Percentiles rank a stretch among this genome's conserved stretches.
These are phyloP conservation scores for Termitomyces sp. DNA, from an alignment of 1,284 basidiomycete genomes.

Conservation along the genomic window DNA sequence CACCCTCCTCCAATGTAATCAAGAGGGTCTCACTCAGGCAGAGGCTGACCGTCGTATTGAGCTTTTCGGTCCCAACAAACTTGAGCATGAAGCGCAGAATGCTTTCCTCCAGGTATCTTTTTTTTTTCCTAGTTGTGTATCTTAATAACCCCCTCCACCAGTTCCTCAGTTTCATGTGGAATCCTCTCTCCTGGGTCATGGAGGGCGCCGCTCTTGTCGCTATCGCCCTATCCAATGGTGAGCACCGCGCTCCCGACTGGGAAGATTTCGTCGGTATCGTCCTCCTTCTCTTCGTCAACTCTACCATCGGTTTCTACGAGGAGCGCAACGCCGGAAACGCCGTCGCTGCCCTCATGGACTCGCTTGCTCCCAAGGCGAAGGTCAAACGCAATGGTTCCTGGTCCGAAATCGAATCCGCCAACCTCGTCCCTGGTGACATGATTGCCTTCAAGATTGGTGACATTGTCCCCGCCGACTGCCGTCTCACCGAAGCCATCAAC, in stretches of 20 bases:
- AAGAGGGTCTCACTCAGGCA: conserved; percentile 71
- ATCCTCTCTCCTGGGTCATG: conserved; percentile 99
- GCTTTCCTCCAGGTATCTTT: conserved; percentile 69
- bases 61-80: conserved; percentile 95
- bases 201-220: conserved; percentile 96
- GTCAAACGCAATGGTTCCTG: conserved; percentile 82
- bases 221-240: conserved; percentile 94
- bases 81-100: conserved; percentile 88
- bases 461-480: conserved; percentile 93
- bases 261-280: conserved; percentile 97
- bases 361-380: conserved; percentile 94
- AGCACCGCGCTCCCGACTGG: conserved; percentile 87
- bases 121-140: background rate
- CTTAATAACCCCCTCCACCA: conserved; percentile 29
- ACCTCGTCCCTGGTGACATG: conserved; percentile 91
- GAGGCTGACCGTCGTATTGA: conserved; percentile 87
- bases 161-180: conserved; percentile 99
- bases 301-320: conserved; percentile 96
- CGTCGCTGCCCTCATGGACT: conserved; percentile 99
- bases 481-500: conserved; percentile 92
- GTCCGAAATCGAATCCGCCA: conserved; percentile 85
- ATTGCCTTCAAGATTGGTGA: conserved; percentile 97
- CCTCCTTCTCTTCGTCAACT: conserved; percentile 90
- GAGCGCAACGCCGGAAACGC: conserved; percentile 97
- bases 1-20: conserved; percentile 87